These are phyloP conservation scores for Elongisporangium undulatum DNA, from an alignment of 352 stramenopile genomes.

Conservation along the genomic window DNA sequence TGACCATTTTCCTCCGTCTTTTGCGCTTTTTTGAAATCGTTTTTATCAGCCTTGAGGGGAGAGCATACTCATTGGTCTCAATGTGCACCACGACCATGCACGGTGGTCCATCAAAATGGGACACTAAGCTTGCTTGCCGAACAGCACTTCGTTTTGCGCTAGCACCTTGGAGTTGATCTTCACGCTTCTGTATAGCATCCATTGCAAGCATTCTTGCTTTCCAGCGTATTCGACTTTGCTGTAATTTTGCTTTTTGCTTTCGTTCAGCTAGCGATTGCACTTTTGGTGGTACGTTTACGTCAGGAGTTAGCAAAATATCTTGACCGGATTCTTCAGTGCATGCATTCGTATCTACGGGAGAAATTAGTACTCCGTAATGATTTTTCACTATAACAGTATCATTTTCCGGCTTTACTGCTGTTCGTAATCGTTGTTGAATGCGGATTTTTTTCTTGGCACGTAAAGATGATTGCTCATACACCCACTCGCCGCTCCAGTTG, in stretches of 20 bases:
- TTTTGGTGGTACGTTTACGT: background rate
- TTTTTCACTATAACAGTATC: slow-evolving; percentile 40
- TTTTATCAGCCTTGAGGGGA: slow-evolving; percentile 36
- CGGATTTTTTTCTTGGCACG: slow-evolving; percentile 22
- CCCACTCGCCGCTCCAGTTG: slow-evolving; percentile 64
- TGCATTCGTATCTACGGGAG: slow-evolving; percentile 4
- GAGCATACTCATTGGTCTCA: slow-evolving; percentile 15
- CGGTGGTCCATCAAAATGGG: background rate
- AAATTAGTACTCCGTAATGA: slow-evolving; percentile 43
- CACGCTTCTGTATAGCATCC: slow-evolving; percentile 15
- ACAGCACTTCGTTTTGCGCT: background rate
- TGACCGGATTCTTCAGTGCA: slow-evolving; percentile 1
- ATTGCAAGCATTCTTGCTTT: slow-evolving; percentile 55
- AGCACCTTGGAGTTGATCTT: background rate
- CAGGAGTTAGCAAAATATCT: background rate
- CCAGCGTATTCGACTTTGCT: slow-evolving; percentile 28
- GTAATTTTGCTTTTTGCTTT: background rate
- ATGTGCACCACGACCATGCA: slow-evolving; percentile 27
- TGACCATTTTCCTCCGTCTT: slow-evolving; percentile 18
- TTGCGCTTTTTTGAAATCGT: slow-evolving; percentile 16
- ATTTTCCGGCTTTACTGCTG: slow-evolving; percentile 15
- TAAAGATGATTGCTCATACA: slow-evolving; percentile 41
- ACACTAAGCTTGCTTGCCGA: background rate
- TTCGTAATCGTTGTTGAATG: slow-evolving; percentile 36
- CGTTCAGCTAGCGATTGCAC: background rate